Conservation (phyloP, 805 yeast genomes). For the Nakazawaea peltata region DNA sequence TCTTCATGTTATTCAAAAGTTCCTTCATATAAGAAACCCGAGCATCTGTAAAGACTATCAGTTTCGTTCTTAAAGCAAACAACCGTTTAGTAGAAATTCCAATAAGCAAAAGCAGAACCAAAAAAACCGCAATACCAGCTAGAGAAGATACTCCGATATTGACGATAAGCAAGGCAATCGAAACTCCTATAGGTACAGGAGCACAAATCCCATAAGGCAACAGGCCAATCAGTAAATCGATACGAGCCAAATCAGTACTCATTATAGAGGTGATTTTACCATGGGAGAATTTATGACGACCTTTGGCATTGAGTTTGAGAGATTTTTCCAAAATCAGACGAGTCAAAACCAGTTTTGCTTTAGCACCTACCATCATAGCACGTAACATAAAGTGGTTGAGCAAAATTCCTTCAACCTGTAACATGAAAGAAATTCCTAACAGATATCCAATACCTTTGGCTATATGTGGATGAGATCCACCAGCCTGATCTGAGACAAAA, state of each 20-base stretch:
- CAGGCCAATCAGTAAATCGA: slow-evolving; percentile 32
- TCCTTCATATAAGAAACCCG: slow-evolving; percentile 34
- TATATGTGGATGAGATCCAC: slow-evolving; percentile 22
- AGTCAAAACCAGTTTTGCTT: slow-evolving; percentile 60
- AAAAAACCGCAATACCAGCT: slow-evolving; percentile 32
- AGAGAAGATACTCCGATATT: slow-evolving; percentile 65
- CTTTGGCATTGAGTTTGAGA: slow-evolving; percentile 45
- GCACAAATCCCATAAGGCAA: slow-evolving; percentile 41
- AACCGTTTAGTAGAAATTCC: slow-evolving; percentile 26
- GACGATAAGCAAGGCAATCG: slow-evolving; percentile 53
- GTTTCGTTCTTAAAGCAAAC: slow-evolving; percentile 26
- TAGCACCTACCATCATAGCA: neutral
- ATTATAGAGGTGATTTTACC: slow-evolving; percentile 70
- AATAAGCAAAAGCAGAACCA: slow-evolving; percentile 26
- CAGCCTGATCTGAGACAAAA: slow-evolving; percentile 28
- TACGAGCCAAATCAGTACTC: slow-evolving; percentile 77
- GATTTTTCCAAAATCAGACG: slow-evolving; percentile 65
- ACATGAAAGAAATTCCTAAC: slow-evolving; percentile 28
- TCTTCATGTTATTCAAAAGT: slow-evolving; percentile 29
- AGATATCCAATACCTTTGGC: slow-evolving; percentile 34
- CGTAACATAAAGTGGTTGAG: slow-evolving; percentile 24
- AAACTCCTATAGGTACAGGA: slow-evolving; percentile 37
- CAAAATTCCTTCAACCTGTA: slow-evolving; percentile 12
- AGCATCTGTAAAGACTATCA: slow-evolving; percentile 30
- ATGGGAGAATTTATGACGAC: slow-evolving; percentile 53